A percentile compares a stretch with the other conserved stretches of the same genome.
Evolutionary conservation across 1,284 basidiomycete genomes (phyloP).

Genomic region (Microbotryum violaceum): DNA sequence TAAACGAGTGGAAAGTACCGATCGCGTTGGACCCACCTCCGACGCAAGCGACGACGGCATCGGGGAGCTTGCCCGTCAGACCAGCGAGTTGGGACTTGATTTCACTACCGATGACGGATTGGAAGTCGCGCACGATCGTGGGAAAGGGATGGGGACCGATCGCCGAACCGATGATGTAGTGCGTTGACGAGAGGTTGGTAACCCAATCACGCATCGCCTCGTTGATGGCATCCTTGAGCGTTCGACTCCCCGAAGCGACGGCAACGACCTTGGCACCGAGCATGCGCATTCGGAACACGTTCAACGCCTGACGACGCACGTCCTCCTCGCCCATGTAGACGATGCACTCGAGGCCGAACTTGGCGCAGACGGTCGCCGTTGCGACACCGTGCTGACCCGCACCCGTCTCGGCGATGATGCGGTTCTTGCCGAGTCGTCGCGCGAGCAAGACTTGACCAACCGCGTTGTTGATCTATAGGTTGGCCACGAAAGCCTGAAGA

Average conservation of each 20-base stretch:
- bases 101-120: conserved; percentile 88
- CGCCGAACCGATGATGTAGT: conserved; percentile 94
- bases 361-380: conserved; percentile 94
- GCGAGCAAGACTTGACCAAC: conserved; percentile 73
- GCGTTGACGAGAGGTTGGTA: conserved; percentile 74
- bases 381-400: conserved; percentile 99
- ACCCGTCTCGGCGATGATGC: conserved; percentile 97
- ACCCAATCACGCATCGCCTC: conserved; percentile 98
- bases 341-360: conserved; percentile 89
- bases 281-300: conserved; percentile 98
- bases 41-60: conserved; percentile 91
- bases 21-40: conserved; percentile 97
- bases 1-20: conserved; percentile 92
- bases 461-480: conserved; percentile 16
- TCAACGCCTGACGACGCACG: conserved; percentile 86
- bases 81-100: conserved; percentile 81
- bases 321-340: conserved; percentile 99
- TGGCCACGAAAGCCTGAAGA: not conserved
- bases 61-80: conserved; percentile 74
- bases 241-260: conserved; percentile 88
- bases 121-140: conserved; percentile 96
- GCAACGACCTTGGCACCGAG: conserved; percentile 88
- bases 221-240: conserved; percentile 96
- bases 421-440: conserved; percentile 81
- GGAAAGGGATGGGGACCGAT: conserved; percentile 99